Evolutionary conservation across 345 rosid species (phyloP).

Genomic region (Tarenaya hassleriana): DNA sequence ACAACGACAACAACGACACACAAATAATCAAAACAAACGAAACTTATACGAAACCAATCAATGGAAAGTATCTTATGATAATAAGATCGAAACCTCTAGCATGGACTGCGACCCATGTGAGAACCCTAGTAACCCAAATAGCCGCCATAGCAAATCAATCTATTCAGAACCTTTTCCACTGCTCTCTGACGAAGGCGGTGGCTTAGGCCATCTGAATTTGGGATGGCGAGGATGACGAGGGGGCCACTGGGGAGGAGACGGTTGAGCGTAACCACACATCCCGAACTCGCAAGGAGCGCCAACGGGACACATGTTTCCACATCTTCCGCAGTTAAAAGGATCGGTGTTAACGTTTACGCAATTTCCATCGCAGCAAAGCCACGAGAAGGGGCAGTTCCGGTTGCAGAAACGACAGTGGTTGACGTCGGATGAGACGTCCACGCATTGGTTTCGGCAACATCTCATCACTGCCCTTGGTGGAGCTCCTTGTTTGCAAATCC

Average conservation of each 20-base stretch:
- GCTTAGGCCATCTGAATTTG: too few species aligned
- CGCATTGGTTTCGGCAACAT: constrained; percentile 30
- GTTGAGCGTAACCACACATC: constrained; percentile 32
- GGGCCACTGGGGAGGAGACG: constrained; percentile 1
- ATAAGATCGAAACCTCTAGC: too few species aligned
- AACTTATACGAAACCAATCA: too few species aligned
- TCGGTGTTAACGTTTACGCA: constrained; percentile 24
- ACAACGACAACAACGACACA: too few species aligned
- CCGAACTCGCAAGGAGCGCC: constrained; percentile 32
- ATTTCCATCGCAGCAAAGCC: constrained; percentile 21
- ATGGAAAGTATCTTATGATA: too few species aligned
- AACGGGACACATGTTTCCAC: constrained; percentile 22
- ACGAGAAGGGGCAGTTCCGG: constrained; percentile 17
- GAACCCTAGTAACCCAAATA: too few species aligned
- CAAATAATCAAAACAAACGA: too few species aligned
- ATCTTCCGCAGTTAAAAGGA: constrained; percentile 27
- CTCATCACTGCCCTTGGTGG: constrained; percentile 25
- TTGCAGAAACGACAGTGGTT: constrained; percentile 29
- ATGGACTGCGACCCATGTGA: too few species aligned
- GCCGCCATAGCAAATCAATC: too few species aligned
- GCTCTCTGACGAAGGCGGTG: too few species aligned
- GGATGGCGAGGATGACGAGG: too few species aligned
- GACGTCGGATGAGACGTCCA: constrained; percentile 27
- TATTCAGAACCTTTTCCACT: too few species aligned
- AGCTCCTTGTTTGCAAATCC: constrained; percentile 19